These are phyloP conservation scores for Flaveria bidentis DNA, from an alignment of 129 eudicot genomes.

Conservation along the genomic window DNA sequence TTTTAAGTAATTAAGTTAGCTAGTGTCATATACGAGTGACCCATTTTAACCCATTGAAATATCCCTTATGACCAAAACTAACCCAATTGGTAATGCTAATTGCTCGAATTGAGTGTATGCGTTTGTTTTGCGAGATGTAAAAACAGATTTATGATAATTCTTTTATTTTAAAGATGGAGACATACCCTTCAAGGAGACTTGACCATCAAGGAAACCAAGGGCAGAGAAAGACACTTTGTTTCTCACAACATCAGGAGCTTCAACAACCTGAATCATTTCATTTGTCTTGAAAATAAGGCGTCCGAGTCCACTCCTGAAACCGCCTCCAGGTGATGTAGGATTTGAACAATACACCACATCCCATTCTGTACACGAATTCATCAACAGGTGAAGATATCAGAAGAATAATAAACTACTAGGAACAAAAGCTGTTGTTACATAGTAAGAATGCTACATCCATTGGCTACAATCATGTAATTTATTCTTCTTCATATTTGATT, in stretches of 20 bases:
- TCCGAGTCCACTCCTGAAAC: constrained; percentile 84
- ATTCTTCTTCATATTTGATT: neutral
- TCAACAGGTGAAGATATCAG: neutral
- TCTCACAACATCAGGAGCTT: constrained; percentile 79
- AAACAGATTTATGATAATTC: neutral
- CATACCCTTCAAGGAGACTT: constrained; percentile 84
- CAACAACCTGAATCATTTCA: constrained; percentile 92
- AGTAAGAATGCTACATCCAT: neutral
- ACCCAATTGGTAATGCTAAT: neutral
- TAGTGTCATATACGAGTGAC: neutral
- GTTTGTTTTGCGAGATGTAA: neutral
- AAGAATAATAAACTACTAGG: constrained; percentile 1
- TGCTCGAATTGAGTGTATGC: neutral
- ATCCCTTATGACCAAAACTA: neutral
- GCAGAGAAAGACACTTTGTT: constrained; percentile 78
- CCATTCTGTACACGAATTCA: constrained; percentile 61
- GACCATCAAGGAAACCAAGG: constrained; percentile 83
- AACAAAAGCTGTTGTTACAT: neutral
- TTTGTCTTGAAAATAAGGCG: constrained; percentile 82
- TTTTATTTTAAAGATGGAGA: neutral
- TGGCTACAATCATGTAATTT: neutral
- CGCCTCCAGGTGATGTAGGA: constrained; percentile 98
- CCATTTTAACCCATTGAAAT: neutral
- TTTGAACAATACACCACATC: constrained; percentile 90
- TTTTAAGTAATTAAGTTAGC: neutral